Percentiles rank a stretch among this genome's conserved stretches.
These are phyloP conservation scores for Diplocarpon mali DNA, from an alignment of 2,329 filamentous ascomycete species.

Conservation along the genomic window DNA sequence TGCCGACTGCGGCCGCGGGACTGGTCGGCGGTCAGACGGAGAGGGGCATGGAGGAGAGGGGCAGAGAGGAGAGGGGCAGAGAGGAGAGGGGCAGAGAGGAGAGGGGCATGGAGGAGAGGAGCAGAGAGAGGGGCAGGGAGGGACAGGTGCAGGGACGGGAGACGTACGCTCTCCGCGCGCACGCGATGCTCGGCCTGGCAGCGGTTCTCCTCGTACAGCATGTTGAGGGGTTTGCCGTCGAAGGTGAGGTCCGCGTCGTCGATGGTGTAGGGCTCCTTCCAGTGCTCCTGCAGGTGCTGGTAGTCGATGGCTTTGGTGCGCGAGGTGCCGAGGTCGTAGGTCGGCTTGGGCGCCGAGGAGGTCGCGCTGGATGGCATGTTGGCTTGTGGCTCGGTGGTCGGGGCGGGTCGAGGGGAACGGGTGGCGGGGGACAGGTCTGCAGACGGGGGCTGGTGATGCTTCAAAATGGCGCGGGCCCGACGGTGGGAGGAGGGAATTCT, in stretches of 20 bases:
- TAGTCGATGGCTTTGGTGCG: slow-evolving; percentile 10
- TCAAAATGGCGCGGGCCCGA: too few relatives aligned
- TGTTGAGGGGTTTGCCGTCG: slow-evolving; percentile 24
- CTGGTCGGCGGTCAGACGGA: background rate
- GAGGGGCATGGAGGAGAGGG: background rate
- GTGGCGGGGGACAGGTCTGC: background rate
- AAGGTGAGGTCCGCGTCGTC: slow-evolving; percentile 24
- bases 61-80: background rate
- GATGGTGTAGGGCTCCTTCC: slow-evolving; percentile 21
- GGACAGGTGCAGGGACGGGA: background rate
- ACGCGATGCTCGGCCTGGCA: slow-evolving; percentile 14
- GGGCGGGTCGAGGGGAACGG: background rate
- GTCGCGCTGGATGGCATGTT: background rate
- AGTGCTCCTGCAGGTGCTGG: slow-evolving; percentile 11
- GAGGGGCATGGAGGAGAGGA: background rate
- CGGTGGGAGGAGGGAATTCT: too few relatives aligned
- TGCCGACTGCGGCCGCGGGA: slow-evolving; percentile 10
- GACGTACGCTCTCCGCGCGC: background rate
- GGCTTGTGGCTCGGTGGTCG: background rate
- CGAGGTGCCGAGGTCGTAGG: background rate
- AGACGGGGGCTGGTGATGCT: too few relatives aligned
- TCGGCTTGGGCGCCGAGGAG: background rate
- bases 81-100: background rate
- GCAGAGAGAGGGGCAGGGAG: background rate
- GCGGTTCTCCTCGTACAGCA: slow-evolving; percentile 24